A percentile compares a stretch with the other conserved stretches of the same genome.
These are phyloP conservation scores for Talaromyces sp. DNA, from an alignment of 2,329 filamentous ascomycete genomes.

Conservation along the genomic window DNA sequence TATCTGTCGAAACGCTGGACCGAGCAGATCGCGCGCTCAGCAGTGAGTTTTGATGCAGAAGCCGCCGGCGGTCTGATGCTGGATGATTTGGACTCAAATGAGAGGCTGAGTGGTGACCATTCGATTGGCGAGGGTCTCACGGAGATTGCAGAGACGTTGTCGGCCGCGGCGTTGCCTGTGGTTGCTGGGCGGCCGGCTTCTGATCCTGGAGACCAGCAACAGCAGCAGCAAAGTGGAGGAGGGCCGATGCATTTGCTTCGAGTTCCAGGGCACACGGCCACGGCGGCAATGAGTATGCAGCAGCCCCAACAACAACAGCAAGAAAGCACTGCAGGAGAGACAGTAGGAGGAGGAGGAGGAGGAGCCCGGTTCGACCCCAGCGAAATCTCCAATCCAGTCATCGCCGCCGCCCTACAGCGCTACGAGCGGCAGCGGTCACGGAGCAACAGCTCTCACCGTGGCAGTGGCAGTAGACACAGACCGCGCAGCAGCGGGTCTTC, in stretches of 20 bases:
- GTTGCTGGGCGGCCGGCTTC: not conserved
- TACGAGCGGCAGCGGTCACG: not conserved
- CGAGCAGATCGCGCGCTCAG: slow-evolving; percentile 18
- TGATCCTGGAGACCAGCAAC: not conserved
- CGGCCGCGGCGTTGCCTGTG: slow-evolving; percentile 13
- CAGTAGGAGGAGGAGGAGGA: not conserved
- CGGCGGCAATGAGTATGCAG: not conserved
- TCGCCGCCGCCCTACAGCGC: slow-evolving; percentile 4
- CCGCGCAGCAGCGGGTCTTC: slow-evolving; percentile 13
- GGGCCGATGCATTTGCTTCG: not conserved
- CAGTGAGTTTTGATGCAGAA: slow-evolving; percentile 6
- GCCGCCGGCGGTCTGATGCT: not conserved
- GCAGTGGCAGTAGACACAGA: not conserved
- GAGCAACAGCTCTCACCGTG: not conserved
- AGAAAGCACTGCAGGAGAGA: not conserved
- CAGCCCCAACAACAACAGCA: not conserved
- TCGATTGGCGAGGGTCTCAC: slow-evolving; percentile 17
- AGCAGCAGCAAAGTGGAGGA: not conserved
- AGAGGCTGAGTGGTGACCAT: slow-evolving; percentile 1
- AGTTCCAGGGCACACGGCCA: not conserved
- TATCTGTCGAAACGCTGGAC: slow-evolving; percentile 39
- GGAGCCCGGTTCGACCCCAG: not conserved
- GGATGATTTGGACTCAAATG: slow-evolving; percentile 4
- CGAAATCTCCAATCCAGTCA: slow-evolving; percentile 2
- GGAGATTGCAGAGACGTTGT: slow-evolving; percentile 16